Conservation (phyloP, 345 rosid species). For the Euphorbia pulcherrima region DNA sequence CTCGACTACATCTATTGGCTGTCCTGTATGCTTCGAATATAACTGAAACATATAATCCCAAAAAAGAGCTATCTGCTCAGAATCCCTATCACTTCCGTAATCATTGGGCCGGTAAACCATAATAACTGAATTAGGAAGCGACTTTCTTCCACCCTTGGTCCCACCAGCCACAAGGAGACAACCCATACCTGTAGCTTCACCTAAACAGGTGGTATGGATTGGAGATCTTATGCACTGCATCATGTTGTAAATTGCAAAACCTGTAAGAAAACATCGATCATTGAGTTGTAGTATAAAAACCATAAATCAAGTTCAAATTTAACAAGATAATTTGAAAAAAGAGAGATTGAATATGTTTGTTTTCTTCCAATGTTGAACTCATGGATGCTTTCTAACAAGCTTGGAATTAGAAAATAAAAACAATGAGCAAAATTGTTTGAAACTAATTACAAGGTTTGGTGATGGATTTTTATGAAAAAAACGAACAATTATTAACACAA, state of each 20-base stretch:
- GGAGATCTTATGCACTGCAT: conserved; percentile 97
- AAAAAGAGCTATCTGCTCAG: conserved; percentile 85
- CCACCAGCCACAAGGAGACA: conserved; percentile 96
- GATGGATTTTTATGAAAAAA: too few species aligned
- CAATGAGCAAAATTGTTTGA: background rate
- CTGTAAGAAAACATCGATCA: conserved; percentile 25
- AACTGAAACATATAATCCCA: conserved; percentile 80
- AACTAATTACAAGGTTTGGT: too few species aligned
- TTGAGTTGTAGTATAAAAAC: background rate
- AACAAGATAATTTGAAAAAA: background rate
- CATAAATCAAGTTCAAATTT: background rate
- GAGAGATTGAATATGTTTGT: too few species aligned
- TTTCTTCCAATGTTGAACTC: too few species aligned
- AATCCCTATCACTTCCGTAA: conserved; percentile 88
- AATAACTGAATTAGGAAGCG: conserved; percentile 83
- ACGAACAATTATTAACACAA: too few species aligned
- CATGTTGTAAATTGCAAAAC: conserved; percentile 94
- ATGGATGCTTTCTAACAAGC: background rate
- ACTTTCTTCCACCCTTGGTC: conserved; percentile 78
- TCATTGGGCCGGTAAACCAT: conserved; percentile 99
- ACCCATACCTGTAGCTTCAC: conserved; percentile 98
- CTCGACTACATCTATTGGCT: conserved; percentile 62
- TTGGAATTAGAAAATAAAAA: too few species aligned
- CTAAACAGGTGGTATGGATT: conserved; percentile 80
- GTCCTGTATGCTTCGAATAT: conserved; percentile 76